Evolutionary conservation across 2,329 filamentous ascomycete genomes (phyloP), one percentile per base, ranked within the genome.

Genomic region (Pestalotiopsis sp.): DNA sequence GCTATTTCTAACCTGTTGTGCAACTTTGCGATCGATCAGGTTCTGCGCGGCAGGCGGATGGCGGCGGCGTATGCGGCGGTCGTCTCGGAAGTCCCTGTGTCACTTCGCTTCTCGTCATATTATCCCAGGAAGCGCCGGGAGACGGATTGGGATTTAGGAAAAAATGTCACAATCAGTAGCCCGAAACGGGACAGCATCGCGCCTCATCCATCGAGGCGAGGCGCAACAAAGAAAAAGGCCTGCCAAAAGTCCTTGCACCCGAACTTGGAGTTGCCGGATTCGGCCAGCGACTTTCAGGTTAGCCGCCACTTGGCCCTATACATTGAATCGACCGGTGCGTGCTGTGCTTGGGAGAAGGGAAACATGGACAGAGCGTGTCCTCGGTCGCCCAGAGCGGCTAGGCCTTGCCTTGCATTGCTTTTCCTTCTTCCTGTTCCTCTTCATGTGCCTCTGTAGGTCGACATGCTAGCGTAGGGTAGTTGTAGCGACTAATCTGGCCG

Each of bases 221-320:
- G 23, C 11, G 23, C n/a, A 17, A 36, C 5, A 25, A 25, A 17
- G 14, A 25, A 25, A 13, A 17, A 59, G 25, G 20, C 57, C 12
- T 27, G 57, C 27, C 57, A 36, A 36, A 59, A 59, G 27, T 27
- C 27, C 57, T 36, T 59, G 57, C 14, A 59, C 6, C 57, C 23
- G 27, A 59, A 27, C 17, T 36, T 62, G n/a, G 59, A 62, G 59
- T 39, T 62, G 59, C 59, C 59, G 27, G 17, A 62, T 62, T 62
- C 36, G 59, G n/a, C 13, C n/a, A 36, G 14, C 27, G 59, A 27
- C 59, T 20, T 20, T 52, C 20, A 52, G 45, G 14, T 52, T n/a
- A 20, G 17, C 17, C 38, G 17, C 59, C 31, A 23, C 59, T 41
- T 20, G 59, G 59, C 59, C n/a, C 20, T 39, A 3, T n/a, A 6